These are phyloP conservation scores for Exophiala sideris DNA, from an alignment of 2,329 filamentous ascomycete genomes.

Conservation along the genomic window DNA sequence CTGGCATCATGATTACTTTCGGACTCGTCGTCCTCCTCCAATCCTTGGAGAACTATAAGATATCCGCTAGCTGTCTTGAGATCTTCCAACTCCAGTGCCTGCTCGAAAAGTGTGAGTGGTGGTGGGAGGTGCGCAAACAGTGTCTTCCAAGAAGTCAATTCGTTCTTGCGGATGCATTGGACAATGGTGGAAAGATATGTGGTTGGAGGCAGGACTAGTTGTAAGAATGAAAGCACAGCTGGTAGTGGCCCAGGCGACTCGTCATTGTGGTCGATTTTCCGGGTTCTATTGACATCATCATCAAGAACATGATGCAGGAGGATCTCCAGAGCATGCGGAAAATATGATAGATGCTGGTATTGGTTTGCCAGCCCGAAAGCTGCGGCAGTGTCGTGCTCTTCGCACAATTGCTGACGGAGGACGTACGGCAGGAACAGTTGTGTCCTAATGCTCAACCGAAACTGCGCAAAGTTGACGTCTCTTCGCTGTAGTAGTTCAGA, in stretches of 20 bases:
- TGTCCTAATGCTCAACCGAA: conserved; percentile 83
- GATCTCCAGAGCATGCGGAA: conserved; percentile 87
- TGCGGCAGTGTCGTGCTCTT: conserved; percentile 68
- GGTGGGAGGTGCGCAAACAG: conserved; percentile 88
- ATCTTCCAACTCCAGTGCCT: conserved; percentile 77
- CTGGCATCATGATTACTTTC: conserved; percentile 21
- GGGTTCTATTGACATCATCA: conserved; percentile 72
- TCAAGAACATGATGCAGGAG: conserved; percentile 90
- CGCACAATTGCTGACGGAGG: conserved; percentile 71
- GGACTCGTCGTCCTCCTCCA: conserved; percentile 51
- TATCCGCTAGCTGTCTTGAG: conserved; percentile 96
- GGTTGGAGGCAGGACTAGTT: conserved; percentile 64
- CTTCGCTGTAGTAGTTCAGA: conserved; percentile 89
- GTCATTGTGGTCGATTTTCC: conserved; percentile 30
- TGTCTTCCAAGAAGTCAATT: conserved; percentile 90
- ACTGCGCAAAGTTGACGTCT: conserved; percentile 85
- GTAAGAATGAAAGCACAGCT: conserved; percentile 59
- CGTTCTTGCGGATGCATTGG: conserved; percentile 95
- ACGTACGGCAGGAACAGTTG: conserved; percentile 90
- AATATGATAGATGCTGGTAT: conserved; percentile 85
- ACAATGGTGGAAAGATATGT: conserved; percentile 92
- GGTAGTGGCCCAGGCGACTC: conserved; percentile 37
- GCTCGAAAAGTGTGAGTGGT: conserved; percentile 87
- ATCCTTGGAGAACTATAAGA: conserved; percentile 86
- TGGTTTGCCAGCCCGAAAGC: conserved; percentile 79